Conservation (phyloP, 2,329 filamentous ascomycete species). For the Aureobasidium sp. region DNA sequence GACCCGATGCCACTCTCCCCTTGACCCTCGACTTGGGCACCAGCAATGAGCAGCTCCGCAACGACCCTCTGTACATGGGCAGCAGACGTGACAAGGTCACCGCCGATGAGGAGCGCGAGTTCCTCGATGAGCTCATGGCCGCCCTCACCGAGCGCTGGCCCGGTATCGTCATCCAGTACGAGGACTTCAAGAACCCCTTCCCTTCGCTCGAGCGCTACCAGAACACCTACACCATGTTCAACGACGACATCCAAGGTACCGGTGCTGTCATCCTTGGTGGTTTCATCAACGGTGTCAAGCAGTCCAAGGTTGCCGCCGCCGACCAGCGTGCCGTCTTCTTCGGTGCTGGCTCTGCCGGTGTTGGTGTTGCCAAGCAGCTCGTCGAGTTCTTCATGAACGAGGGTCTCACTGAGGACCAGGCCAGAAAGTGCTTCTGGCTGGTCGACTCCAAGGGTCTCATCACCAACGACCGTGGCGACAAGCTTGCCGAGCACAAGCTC, state of each 20-base stretch:
- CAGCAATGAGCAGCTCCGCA: constrained; percentile 52
- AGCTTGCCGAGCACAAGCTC: constrained; percentile 75
- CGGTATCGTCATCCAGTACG: constrained; percentile 78
- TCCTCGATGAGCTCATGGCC: constrained; percentile 96
- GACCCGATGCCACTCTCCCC: constrained; percentile 61
- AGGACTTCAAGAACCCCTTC: constrained; percentile 98
- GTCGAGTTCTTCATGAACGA: constrained; percentile 94
- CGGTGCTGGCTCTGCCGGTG: constrained; percentile 88
- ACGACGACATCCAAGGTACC: constrained; percentile 85
- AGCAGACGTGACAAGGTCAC: constrained; percentile 75
- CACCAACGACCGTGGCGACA: constrained; percentile 85
- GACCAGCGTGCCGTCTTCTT: constrained; percentile 95
- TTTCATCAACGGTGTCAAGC: constrained; percentile 67
- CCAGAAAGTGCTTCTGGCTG: constrained; percentile 88
- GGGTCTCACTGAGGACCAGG: constrained; percentile 79
- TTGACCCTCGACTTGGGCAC: constrained; percentile 57
- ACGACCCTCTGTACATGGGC: constrained; percentile 88
- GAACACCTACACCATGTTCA: constrained; percentile 88
- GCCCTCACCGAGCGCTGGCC: constrained; percentile 73
- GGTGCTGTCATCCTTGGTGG: constrained; percentile 89
- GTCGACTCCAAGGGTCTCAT: constrained; percentile 89
- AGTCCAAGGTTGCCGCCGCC: constrained; percentile 73
- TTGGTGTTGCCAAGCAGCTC: constrained; percentile 95
- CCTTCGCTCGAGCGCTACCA: constrained; percentile 85
- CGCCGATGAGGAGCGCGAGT: constrained; percentile 71